Base-by-base conservation (phyloP, 78 protist species). In the Dictyostelium intermedium region DNA sequence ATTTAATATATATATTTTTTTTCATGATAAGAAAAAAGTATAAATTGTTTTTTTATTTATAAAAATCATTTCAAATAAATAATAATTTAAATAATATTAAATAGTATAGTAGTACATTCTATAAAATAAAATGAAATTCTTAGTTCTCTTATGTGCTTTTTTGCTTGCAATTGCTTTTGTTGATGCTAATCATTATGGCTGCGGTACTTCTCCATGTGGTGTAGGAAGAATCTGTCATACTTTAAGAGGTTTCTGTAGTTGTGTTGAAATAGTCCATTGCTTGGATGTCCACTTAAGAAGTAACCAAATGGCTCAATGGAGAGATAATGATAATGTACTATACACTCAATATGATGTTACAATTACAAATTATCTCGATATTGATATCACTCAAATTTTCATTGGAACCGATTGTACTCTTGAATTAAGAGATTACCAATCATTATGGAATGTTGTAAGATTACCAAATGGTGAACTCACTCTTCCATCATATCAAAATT, bases 391-490 rank as follows among this genome's bases (percentile, higher is more conserved):
- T 20, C 18, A 84, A 18, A 45, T 84, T 35, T 72, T 4, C 69
- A 84, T 84, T 84, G 91, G 66, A 25, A 84, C 91, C 18, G 81
- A 16, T 60, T 2, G 20, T 37, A 13, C 80, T 3, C 53, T 39
- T 1, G 11, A 11, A 30, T 73, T 72, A 45, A 70, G 82, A 69
- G 91, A 84, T 43, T 39, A 50, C 39, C 9, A 7, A 53, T 47
- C 74, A 10, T 41, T 84, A 47, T 84, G 91, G 91, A 73, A 73
- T 72, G 80, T 73, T 20, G 30, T 7, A 5, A n/a, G 80, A n/a
- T 32, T 45, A 9, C 91, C 63, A 25, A 79, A 84, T n/a, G 82
- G 82, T 2, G 78, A 84, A 39, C 11, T 84, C 47, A 30, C 66
- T 20, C 50, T 84, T 6, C 82, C 82, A 73, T 10, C 23, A 11